Percentiles rank a stretch among this genome's conserved stretches.
Evolutionary conservation across 1,139 yeast species (phyloP).

Genomic region (Kodamaea ohmeri): DNA sequence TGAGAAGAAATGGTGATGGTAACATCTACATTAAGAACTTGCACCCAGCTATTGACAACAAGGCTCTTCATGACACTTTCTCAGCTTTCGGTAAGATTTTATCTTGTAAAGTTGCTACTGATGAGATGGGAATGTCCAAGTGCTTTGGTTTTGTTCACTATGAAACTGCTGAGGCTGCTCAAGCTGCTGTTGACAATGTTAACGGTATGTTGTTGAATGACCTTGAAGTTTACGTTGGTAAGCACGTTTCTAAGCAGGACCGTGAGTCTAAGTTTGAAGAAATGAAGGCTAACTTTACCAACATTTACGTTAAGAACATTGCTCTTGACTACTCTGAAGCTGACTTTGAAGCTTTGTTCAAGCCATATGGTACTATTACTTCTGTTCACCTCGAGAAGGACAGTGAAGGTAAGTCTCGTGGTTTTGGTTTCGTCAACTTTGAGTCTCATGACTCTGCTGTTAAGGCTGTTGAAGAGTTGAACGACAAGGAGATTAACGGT

Average conservation of each 20-base stretch:
- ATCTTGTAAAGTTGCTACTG: slow-evolving; percentile 97
- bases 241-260: slow-evolving; percentile 89
- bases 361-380: slow-evolving; percentile 75
- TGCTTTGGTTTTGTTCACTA: slow-evolving; percentile 98
- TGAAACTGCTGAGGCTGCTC: slow-evolving; percentile 90
- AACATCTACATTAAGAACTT: slow-evolving; percentile 97
- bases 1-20: slow-evolving; percentile 95
- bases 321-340: slow-evolving; percentile 68
- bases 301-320: slow-evolving; percentile 91
- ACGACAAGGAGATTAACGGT: slow-evolving; percentile 82
- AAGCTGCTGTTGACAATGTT: slow-evolving; percentile 93
- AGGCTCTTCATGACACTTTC: slow-evolving; percentile 97
- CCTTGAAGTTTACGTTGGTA: slow-evolving; percentile 94
- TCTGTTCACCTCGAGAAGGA: slow-evolving; percentile 82
- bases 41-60: slow-evolving; percentile 98
- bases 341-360: slow-evolving; percentile 71
- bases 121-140: slow-evolving; percentile 86
- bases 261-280: slow-evolving; percentile 94
- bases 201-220: slow-evolving; percentile 98
- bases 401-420: slow-evolving; percentile 86
- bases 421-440: slow-evolving; percentile 94
- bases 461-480: slow-evolving; percentile 88
- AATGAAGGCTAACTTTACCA: slow-evolving; percentile 91
- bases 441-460: slow-evolving; percentile 85
- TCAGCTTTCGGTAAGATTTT: slow-evolving; percentile 94